Base-by-base conservation (phyloP, 2,329 filamentous ascomycete species). In the Ceratocystis colombiana region DNA sequence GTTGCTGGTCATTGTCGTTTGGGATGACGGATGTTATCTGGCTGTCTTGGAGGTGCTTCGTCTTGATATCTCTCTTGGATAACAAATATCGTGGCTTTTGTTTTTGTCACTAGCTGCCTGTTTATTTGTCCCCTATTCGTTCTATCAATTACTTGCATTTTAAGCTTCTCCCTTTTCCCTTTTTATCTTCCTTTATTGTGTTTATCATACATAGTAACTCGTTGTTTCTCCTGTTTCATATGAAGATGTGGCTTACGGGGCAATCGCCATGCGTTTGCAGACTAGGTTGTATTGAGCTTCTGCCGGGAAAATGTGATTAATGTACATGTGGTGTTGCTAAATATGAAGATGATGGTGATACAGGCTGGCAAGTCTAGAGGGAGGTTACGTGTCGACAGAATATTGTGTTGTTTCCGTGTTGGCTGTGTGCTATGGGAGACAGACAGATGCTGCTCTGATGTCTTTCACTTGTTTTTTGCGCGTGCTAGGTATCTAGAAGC, bases 401-500 rank as follows among this genome's bases (percentile, higher is more conserved):
- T 15, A 3, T 12, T 6, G 15, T 12, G 48, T 25, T 15, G 10
- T 22, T 25, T 15, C 22, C 22, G 25, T 28, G 48, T 25, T 15
- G 48, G 10, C 20, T 25, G 20, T 28, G 48, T 25, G 22, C 20
- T 53, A 15, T 5, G 22, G 48, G 20, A 41, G 37, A n/a, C 30
- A 30, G 17, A 30, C 15, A 37, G 22, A 59, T 7, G 25, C 30
- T n/a, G 25, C n/a, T 20, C 6, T 8, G 7, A 3, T 33, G 6
- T n/a, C 10, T 59, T 45, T 45, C 12, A 20, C 7, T 8, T 20
- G 20, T 28, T 45, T 22, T 37, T 33, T n/a, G 15, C 28, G 8
- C 30, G 15, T 20, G 30, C 1, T n/a, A 15, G 45, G 53, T 50
- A 30, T 65, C 70, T 72, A 77, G 63, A 77, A 77, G 1, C 76